Conservation (phyloP, 106 monocot species). For the Xerophyta viscosa region DNA sequence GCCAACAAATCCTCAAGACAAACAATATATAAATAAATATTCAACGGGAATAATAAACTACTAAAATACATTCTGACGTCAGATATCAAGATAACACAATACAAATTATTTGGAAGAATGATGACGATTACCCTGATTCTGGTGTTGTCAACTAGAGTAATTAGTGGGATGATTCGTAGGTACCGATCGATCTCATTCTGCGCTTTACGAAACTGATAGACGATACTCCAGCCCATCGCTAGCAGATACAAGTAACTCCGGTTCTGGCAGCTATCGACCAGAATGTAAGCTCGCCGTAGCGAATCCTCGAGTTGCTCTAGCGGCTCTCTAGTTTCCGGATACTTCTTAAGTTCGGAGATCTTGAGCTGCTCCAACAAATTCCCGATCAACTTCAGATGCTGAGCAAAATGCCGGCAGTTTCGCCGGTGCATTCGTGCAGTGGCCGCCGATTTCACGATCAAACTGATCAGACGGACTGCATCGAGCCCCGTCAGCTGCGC, state of each 20-base stretch:
- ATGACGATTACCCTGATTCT: conserved; percentile 40
- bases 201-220: conserved; percentile 62
- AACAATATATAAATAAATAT: too few relatives aligned
- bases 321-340: conserved; percentile 64
- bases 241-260: conserved; percentile 54
- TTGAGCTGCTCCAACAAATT: conserved; percentile 56
- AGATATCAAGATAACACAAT: too few relatives aligned
- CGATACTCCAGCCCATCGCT: conserved; percentile 71
- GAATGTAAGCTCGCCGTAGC: conserved; percentile 44
- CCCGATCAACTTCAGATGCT: conserved; percentile 68
- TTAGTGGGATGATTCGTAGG: conserved; percentile 49
- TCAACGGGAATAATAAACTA: too few relatives aligned
- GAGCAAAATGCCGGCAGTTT: conserved; percentile 60
- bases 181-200: conserved; percentile 70
- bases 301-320: conserved; percentile 73
- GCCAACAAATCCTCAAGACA: too few relatives aligned
- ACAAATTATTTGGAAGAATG: too few relatives aligned
- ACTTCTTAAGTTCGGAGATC: conserved; percentile 61
- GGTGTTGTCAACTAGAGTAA: conserved; percentile 59
- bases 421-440: conserved; percentile 69
- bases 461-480: conserved; percentile 42
- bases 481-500: conserved; percentile 57
- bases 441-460: conserved; percentile 47
- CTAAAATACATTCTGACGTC: too few relatives aligned
- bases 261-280: conserved; percentile 57